These are phyloP conservation scores for Talaromyces sp. DNA, from an alignment of 2,329 filamentous ascomycete species.

Conservation along the genomic window DNA sequence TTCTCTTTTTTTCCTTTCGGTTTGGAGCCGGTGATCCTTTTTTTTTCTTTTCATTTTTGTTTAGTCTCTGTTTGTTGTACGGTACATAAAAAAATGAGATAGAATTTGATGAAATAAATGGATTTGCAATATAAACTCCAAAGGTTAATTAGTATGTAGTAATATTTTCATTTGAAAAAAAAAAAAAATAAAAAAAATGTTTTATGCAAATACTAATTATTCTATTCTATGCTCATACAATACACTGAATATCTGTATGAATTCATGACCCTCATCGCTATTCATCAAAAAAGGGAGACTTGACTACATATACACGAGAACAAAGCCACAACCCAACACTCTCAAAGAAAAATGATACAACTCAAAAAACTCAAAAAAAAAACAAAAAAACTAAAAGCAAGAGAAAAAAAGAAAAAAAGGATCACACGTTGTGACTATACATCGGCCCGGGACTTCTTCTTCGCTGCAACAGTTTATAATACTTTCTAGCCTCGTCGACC, in stretches of 20 bases:
- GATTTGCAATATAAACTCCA: background rate
- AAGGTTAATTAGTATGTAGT: too few species aligned
- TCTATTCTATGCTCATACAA: background rate
- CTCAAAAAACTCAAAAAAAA: background rate
- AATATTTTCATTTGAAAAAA: too few species aligned
- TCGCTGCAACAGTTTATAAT: slow-evolving; percentile 34
- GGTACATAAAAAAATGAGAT: background rate
- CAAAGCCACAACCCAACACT: background rate
- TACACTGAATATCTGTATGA: background rate
- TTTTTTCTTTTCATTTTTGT: background rate
- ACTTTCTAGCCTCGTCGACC: slow-evolving; percentile 89
- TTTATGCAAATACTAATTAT: background rate
- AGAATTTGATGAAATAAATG: background rate
- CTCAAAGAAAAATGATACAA: background rate
- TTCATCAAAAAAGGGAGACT: background rate
- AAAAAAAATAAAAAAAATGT: too few species aligned
- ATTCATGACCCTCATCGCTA: background rate
- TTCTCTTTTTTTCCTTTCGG: background rate
- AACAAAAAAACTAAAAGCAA: background rate
- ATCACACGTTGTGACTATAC: slow-evolving; percentile 40
- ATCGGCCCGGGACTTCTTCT: slow-evolving; percentile 29
- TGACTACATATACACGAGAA: background rate
- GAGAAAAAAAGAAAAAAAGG: background rate
- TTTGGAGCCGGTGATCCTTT: background rate
- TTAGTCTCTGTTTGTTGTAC: background rate